Evolutionary conservation across 2,329 filamentous ascomycete species (phyloP).

Genomic region (Eutypa lata): DNA sequence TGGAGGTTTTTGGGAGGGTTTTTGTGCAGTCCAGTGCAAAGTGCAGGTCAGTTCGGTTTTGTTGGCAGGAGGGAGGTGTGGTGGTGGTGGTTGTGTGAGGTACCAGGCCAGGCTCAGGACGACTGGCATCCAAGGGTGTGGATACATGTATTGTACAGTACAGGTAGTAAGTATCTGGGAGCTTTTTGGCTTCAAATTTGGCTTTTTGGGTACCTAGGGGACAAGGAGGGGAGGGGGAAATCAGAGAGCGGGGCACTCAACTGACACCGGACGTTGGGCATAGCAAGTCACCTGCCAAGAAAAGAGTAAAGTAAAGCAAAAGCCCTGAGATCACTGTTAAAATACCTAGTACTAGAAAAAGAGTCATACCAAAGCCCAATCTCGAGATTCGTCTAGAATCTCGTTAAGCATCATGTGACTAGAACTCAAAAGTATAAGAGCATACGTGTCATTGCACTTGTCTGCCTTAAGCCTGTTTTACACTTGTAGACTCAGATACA

Average conservation of each 20-base stretch:
- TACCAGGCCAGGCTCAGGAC: slow-evolving; percentile 20
- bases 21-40: not conserved
- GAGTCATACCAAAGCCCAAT: too few species aligned
- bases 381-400: too few species aligned
- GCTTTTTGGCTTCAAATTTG: not conserved
- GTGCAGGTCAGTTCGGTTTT: not conserved
- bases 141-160: too few species aligned
- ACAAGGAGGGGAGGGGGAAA: too few species aligned
- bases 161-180: too few species aligned
- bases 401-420: too few species aligned
- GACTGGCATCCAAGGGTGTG: not conserved
- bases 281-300: not conserved
- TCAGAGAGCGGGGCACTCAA: not conserved
- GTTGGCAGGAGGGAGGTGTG: not conserved
- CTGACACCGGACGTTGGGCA: not conserved
- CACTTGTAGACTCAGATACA: too few species aligned
- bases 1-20: not conserved
- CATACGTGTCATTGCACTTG: too few species aligned
- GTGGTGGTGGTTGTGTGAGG: too few species aligned
- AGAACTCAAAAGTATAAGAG: too few species aligned
- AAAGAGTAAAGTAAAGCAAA: not conserved
- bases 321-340: not conserved
- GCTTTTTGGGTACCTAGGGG: not conserved
- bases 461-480: too few species aligned
- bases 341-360: too few species aligned